phyloP scores from a whole-genome alignment of 2,329 filamentous ascomycete species.

The Colletotrichum chrysophilum region DNA sequence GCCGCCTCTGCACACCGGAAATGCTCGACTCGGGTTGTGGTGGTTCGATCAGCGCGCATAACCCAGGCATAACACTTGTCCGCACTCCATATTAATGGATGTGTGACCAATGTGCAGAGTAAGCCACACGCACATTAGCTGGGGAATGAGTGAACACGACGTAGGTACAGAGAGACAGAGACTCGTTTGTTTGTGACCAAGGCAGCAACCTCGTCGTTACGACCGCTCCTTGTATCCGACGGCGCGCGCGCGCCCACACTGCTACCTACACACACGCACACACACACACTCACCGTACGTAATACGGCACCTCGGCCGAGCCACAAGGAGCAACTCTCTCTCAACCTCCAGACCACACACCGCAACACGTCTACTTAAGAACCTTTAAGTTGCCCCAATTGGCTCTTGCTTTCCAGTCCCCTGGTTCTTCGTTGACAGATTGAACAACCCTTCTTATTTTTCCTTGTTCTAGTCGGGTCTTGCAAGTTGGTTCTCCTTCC shows the following conservation, averaged over 20 bases:
- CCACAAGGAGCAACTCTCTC: not conserved
- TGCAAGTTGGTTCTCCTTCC: not conserved
- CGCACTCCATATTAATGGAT: not conserved
- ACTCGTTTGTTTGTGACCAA: not conserved
- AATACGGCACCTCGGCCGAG: not conserved
- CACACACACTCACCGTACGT: not conserved
- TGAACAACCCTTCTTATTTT: not conserved
- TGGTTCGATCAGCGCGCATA: conserved; percentile 3
- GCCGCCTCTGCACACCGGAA: not conserved
- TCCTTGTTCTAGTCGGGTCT: not conserved
- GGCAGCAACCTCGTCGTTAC: not conserved
- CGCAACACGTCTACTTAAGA: not conserved
- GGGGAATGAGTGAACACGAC: not conserved
- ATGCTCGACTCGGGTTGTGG: not conserved
- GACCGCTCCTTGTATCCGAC: not conserved
- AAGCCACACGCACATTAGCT: not conserved
- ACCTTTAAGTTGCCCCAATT: not conserved
- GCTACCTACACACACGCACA: not conserved
- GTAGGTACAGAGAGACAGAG: not conserved
- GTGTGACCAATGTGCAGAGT: not conserved
- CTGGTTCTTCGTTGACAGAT: not conserved
- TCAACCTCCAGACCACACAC: not conserved
- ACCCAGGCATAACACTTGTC: not conserved
- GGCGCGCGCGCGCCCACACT: not conserved
- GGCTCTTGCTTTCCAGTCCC: not conserved